These are phyloP conservation scores for Arthrobotrys musiformis DNA, from an alignment of 2,329 filamentous ascomycete genomes.

Conservation along the genomic window DNA sequence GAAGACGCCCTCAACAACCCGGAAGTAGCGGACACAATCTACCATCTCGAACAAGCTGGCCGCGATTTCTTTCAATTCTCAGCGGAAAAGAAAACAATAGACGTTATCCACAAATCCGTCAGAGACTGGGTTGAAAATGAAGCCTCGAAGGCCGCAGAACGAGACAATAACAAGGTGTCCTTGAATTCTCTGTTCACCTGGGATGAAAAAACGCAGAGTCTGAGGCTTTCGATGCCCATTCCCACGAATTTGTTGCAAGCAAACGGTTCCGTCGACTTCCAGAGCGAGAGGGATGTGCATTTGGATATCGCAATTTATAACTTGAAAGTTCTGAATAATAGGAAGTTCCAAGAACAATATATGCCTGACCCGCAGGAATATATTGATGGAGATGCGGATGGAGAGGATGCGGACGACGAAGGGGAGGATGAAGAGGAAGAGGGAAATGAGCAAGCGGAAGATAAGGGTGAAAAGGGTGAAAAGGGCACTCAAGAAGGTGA, in stretches of 20 bases:
- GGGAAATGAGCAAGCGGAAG: neutral
- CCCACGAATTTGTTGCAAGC: constrained; percentile 35
- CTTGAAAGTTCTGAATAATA: constrained; percentile 38
- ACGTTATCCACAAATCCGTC: constrained; percentile 53
- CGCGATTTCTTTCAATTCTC: constrained; percentile 53
- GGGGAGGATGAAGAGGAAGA: neutral
- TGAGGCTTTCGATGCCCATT: constrained; percentile 43
- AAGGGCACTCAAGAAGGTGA: neutral
- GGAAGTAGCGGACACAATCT: constrained; percentile 51
- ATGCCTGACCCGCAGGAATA: constrained; percentile 15
- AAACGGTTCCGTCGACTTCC: constrained; percentile 40
- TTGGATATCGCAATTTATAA: constrained; percentile 41
- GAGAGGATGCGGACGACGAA: neutral
- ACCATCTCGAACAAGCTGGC: constrained; percentile 52
- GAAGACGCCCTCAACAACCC: constrained; percentile 41
- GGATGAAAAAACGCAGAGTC: constrained; percentile 44
- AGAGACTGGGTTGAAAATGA: constrained; percentile 54
- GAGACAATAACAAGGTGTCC: constrained; percentile 34
- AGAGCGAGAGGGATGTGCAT: constrained; percentile 44
- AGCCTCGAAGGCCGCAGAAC: constrained; percentile 27
- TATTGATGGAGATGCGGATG: neutral
- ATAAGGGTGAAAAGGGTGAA: neutral
- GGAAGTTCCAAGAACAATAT: constrained; percentile 36
- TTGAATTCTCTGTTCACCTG: constrained; percentile 44
- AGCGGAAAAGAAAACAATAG: constrained; percentile 39